Evolutionary conservation across 331 rosid genomes (phyloP), one percentile per base, ranked within the genome.

Genomic region (Malus hybrid): DNA sequence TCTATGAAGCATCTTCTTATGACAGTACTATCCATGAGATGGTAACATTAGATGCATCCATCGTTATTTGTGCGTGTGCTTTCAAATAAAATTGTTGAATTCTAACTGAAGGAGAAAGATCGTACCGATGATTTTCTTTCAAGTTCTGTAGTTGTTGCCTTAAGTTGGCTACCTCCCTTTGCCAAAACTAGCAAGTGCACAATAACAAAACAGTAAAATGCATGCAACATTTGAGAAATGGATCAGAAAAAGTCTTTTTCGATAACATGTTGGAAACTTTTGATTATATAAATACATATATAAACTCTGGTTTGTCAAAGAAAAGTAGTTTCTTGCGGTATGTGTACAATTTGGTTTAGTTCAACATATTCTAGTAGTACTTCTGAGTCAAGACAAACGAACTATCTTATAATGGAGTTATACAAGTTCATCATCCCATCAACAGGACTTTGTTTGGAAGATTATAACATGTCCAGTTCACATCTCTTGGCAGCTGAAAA

Each of bases 141-240:
- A 90, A 85, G 78, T 46, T 78, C 69, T 87, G 89, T 29, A 93
- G 80, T 81, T 90, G 88, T 69, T 93, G 96, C 88, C 90, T 86
- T 79, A 90, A 83, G 68, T 71, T 44, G 72, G 86, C 85, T 75
- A 82, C 92, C 73, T 93, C 98, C 85, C 83, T 81, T 76, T 85
- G 87, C 98, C 93, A 93, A 81, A 93, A 82, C 98, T 90, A 82
- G 73, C 81, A 80, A 72, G 80, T 66, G 67, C 31, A 81, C 50
- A 14, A 42, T 39, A 33, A 73, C 66, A 39, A 32, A 20, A 39
- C 9, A 6, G 42, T 59, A 55, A 66, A 56, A 62, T 82, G 59
- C 73, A 74, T 32, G 62, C 29, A 71, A 67, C 59, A 39, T 76
- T 5, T 10, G 8, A 6, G 50, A 56, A 36, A 22, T 22, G 56